These are phyloP conservation scores for Chaetomium olivaceum DNA, from an alignment of 2,329 filamentous ascomycete species.

Conservation along the genomic window DNA sequence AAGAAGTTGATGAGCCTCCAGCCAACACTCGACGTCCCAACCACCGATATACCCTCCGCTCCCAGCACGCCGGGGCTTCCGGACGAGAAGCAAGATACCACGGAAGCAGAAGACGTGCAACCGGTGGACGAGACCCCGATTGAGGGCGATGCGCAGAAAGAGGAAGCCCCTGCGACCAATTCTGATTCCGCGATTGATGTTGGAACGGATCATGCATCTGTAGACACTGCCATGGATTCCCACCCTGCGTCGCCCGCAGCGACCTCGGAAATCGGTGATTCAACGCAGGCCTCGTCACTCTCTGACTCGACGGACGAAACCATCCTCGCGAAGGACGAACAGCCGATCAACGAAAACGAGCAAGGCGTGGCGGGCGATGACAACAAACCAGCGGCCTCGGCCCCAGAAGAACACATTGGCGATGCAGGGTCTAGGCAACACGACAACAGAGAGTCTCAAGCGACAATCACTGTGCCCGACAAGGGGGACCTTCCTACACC, in stretches of 20 bases:
- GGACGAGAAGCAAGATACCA: conserved; percentile 43
- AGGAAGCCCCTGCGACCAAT: conserved; percentile 45
- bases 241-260: conserved; percentile 58
- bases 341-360: conserved; percentile 3
- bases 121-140: conserved; percentile 33
- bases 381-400: neutral
- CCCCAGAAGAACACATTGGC: conserved; percentile 5
- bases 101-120: conserved; percentile 32
- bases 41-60: conserved; percentile 33
- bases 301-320: conserved; percentile 65
- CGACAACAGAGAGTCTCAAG: conserved; percentile 19
- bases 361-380: conserved; percentile 6
- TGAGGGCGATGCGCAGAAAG: conserved; percentile 34
- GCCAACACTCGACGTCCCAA: conserved; percentile 33
- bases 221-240: conserved; percentile 56
- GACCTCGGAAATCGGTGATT: conserved; percentile 57
- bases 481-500: conserved; percentile 18
- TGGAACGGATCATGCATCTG: conserved; percentile 49
- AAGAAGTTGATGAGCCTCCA: conserved; percentile 55
- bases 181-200: conserved; percentile 59
- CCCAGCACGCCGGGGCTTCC: conserved; percentile 26
- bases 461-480: neutral
- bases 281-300: conserved; percentile 64
- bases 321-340: conserved; percentile 45
- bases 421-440: neutral